Percentiles rank a stretch among this genome's conserved stretches.
Conservation (phyloP, 78 protist genomes). For the Emiliania huxleyi region DNA sequence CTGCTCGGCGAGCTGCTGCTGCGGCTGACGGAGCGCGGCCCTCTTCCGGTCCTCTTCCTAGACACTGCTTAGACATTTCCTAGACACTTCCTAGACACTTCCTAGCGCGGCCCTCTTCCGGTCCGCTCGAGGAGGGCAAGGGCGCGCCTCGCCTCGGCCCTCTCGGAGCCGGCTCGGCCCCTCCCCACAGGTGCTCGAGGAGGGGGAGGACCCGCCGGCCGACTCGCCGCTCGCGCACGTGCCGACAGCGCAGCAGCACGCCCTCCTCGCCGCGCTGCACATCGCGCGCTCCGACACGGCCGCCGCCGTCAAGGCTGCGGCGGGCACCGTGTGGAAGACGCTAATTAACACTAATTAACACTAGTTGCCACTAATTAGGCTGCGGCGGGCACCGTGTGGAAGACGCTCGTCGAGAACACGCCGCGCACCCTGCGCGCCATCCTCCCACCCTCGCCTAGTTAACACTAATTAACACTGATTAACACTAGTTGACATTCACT, state of each 20-base stretch:
- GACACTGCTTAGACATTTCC: no score
- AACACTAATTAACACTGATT: no score
- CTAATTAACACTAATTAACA: background rate
- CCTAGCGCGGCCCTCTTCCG: no score
- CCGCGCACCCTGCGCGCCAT: constrained; percentile 68
- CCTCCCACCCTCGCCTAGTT: constrained; percentile 59
- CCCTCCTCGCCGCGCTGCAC: constrained; percentile 73
- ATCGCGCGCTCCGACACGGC: constrained; percentile 75
- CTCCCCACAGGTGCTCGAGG: background rate
- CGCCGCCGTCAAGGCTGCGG: constrained; percentile 56
- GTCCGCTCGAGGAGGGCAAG: no score
- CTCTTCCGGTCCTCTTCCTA: no score
- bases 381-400: constrained; percentile 80
- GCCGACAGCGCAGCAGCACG: constrained; percentile 64
- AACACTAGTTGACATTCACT: no score
- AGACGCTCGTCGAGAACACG: constrained; percentile 70
- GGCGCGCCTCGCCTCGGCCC: no score
- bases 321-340: constrained; percentile 81
- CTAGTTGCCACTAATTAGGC: background rate
- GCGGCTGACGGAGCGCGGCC: constrained; percentile 29
- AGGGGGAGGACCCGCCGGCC: background rate
- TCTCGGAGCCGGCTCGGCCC: no score
- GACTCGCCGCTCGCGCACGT: constrained; percentile 30
- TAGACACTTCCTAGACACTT: no score
- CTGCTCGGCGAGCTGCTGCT: constrained; percentile 84